A percentile compares a stretch with the other conserved stretches of the same genome.
These are phyloP conservation scores for Rhodosporidiobolus sp. DNA, from an alignment of 768 basidiomycete genomes.

Conservation along the genomic window DNA sequence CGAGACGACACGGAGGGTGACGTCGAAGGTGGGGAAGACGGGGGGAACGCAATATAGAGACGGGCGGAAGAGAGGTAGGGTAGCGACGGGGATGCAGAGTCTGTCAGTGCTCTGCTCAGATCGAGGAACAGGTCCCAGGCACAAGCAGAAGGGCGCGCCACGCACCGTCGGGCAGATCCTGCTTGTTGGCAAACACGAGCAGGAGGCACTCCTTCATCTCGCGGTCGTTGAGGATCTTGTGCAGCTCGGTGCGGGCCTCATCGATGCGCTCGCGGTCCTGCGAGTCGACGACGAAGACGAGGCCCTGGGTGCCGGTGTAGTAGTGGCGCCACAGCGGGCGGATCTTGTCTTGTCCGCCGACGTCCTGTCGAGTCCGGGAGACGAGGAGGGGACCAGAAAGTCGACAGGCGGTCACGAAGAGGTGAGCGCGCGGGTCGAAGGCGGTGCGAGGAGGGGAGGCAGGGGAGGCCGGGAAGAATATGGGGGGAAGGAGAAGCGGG, in stretches of 20 bases:
- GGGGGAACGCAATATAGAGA: too few relatives aligned
- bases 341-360: slow-evolving; percentile 99
- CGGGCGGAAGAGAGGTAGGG: too few relatives aligned
- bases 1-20: too few relatives aligned
- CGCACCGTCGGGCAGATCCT: slow-evolving; percentile 92
- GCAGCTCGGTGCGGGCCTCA: slow-evolving; percentile 92
- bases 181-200: slow-evolving; percentile 99
- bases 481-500: not conserved
- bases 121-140: too few relatives aligned
- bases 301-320: slow-evolving; percentile 96
- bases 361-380: slow-evolving; percentile 47
- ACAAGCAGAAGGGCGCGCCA: too few relatives aligned
- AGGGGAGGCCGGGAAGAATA: not conserved
- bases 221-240: slow-evolving; percentile 89
- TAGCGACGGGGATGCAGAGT: too few relatives aligned
- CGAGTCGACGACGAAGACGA: slow-evolving; percentile 97
- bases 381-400: not conserved
- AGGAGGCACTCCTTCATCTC: slow-evolving; percentile 97
- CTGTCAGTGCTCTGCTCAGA: too few relatives aligned
- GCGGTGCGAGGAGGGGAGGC: not conserved
- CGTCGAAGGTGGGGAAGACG: too few relatives aligned
- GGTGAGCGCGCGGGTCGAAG: not conserved
- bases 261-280: slow-evolving; percentile 93
- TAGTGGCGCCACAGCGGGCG: slow-evolving; percentile 97
- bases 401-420: not conserved